Base-by-base conservation (phyloP, 441 rosid species). In the Arabidopsis lyrata region DNA sequence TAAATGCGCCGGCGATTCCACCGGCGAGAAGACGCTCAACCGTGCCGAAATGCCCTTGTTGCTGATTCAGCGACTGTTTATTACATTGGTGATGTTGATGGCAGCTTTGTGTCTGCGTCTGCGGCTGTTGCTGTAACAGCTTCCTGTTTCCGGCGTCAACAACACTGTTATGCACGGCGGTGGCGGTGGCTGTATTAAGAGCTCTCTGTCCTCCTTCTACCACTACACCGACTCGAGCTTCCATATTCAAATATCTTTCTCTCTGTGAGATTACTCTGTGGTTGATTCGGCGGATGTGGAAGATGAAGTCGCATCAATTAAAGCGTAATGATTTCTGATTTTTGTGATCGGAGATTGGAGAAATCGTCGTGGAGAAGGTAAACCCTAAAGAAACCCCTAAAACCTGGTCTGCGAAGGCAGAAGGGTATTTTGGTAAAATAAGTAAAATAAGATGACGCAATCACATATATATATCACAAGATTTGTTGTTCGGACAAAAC, bases 1-100 rank as follows among this genome's bases (percentile, higher is more conserved):
- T 83, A 67, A 93, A 85, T 16, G 96, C 98, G 15, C 98, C 98
- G 6, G 97, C 93, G 60, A 91, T 69, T 53, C 98, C 98, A 20
- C 98, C 98, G 4, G 98, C 93, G 8, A 91, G 41, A 44, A 94
- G 85, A 64, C 88, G 90, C 55, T 81, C 86, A 7, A 88, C 64
- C 13, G 87, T 82, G 34, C 94, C 96, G 7, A 60, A 20, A 39
- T 60, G 65, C 1, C 34, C 48, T 60, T 60, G 48, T 18, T 60
- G 63, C 31, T 62, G 66, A 62, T 62, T 42, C 66, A 62, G 2
- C 18, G 66, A 62, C 66, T 42, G 67, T 44, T 44, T 44, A 29
- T 63, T 63, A 45, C 11, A 44, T 44, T 63, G 66, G 14, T 61
- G 52, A 8, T 61, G 49, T 22, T 39, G 66, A 41, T 61, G 39